Base-by-base conservation (phyloP, 495 filamentous ascomycete genomes). In the Neurospora tetraspora region DNA sequence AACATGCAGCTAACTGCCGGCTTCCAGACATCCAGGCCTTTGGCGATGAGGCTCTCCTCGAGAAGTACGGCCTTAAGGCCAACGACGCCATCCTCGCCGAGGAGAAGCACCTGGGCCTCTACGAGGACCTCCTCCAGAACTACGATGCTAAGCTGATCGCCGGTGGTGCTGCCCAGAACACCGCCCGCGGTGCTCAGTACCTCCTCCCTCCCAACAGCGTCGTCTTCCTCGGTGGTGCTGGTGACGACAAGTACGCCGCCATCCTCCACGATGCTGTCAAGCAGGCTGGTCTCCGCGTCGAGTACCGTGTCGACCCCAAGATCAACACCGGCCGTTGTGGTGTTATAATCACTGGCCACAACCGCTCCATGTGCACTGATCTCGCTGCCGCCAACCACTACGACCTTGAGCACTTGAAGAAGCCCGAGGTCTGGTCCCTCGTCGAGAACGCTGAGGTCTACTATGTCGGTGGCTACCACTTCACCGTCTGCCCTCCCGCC, bases 1-100 rank as follows among this genome's bases (percentile, higher is more conserved):
- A 12, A 36, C 4, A 12, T 61, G 53, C 12, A 16, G 53, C 53
- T 61, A 61, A 61, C 14, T 34, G 12, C 18, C 11, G 34, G 7
- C 20, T 20, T 59, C 59, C 78, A 96, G 94, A 99, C 82, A 98
- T 99, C 82, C 94, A 97, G 85, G 94, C 90, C 76, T 86, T 90
- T 77, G 94, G 91, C 74, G 89, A 93, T 81, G 87, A 90, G 76
- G 88, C 89, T 20, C 88, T 99, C 36, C 90, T 98, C 68, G 84
- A 94, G 72, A 96, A 97, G 85, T 99, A 99, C 81, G 89, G 86
- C 45, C 87, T 99, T 75, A 98, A 98, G 85, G 84, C 89, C 80
- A 97, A 99, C 85, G 95, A 98, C 83, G 96, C 96, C 72, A 98
- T 99, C 82, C 92, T 99, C 71, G 95, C 95, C 39, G 94, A 96